Evolutionary conservation across 202 grass and related monocot genomes (phyloP).

Genomic region (Eragrostis tef): DNA sequence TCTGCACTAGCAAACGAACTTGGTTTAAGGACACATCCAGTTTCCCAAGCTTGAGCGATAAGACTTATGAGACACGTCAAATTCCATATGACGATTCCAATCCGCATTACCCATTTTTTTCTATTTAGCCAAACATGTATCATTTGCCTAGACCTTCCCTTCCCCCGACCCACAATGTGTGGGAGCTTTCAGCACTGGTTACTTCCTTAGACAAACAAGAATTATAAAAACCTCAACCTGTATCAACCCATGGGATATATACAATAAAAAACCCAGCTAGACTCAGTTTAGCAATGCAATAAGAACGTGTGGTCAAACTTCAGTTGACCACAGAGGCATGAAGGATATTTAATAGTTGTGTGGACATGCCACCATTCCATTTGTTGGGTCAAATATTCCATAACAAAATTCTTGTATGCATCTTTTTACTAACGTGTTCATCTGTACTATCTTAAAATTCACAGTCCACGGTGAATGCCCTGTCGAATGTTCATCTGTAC

Average conservation of each 20-base stretch:
- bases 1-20: background rate
- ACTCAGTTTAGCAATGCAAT: background rate
- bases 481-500: too few species aligned
- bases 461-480: too few species aligned
- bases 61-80: background rate
- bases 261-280: constrained; percentile 8
- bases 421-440: background rate
- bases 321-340: background rate
- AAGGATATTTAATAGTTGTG: background rate
- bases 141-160: background rate
- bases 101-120: background rate
- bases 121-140: constrained; percentile 1
- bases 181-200: background rate
- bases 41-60: constrained; percentile 26
- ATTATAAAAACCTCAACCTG: background rate
- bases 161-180: background rate
- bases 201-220: constrained; percentile 5
- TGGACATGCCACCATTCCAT: background rate
- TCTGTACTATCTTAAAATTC: too few species aligned
- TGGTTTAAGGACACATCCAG: constrained; percentile 2
- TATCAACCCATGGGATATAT: constrained; percentile 1
- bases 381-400: background rate
- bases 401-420: background rate
- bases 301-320: too few species aligned
- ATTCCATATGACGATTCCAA: background rate